Evolutionary conservation across 371 early-diverging fungal species (phyloP).

Genomic region (Apophysomyces elegans): DNA sequence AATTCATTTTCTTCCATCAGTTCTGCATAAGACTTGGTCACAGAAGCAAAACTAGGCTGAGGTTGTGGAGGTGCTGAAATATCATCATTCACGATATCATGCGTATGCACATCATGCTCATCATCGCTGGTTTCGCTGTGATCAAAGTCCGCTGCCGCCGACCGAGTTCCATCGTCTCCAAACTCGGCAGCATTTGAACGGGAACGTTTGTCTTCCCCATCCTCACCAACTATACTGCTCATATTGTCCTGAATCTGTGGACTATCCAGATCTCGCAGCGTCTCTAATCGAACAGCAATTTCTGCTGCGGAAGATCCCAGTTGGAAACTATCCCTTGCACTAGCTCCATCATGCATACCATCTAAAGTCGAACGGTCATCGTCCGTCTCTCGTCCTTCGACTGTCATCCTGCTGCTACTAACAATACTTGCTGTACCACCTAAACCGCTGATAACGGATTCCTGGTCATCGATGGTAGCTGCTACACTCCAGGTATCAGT

Average conservation of each 20-base stretch:
- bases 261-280: conserved; percentile 31
- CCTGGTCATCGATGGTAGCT: conserved; percentile 57
- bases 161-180: conserved; percentile 54
- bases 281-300: conserved; percentile 16
- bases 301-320: conserved; percentile 5
- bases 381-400: conserved; percentile 28
- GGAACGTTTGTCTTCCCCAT: conserved; percentile 47
- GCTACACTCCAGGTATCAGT: conserved; percentile 59
- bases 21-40: conserved; percentile 51
- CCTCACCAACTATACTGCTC: conserved; percentile 26
- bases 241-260: conserved; percentile 17
- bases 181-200: conserved; percentile 56
- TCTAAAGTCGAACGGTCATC: conserved; percentile 35
- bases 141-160: conserved; percentile 48
- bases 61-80: conserved; percentile 58
- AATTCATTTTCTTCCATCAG: conserved; percentile 55
- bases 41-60: conserved; percentile 51
- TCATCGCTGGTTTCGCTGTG: conserved; percentile 42
- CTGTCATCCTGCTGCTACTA: conserved; percentile 28
- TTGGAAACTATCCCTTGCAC: conserved; percentile 13
- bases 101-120: conserved; percentile 26
- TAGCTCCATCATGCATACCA: conserved; percentile 28
- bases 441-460: conserved; percentile 51
- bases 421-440: conserved; percentile 39
- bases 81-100: conserved; percentile 47